Conservation (phyloP, 345 rosid genomes). For the rapeseed (Brassica napus) region DNA sequence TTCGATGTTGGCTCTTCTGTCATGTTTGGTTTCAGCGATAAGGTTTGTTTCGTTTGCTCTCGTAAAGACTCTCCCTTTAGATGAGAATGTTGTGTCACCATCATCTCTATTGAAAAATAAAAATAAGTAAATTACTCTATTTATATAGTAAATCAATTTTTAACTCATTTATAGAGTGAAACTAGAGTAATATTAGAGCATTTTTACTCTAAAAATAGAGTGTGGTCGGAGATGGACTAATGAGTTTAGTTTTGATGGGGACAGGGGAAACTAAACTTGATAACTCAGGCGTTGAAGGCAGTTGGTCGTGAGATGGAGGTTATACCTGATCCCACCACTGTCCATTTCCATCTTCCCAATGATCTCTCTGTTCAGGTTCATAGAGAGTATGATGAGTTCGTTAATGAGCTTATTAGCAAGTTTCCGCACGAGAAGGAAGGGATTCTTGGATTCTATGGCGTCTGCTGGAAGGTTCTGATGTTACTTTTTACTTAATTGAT, state of each 20-base stretch:
- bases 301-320: constrained; percentile 90
- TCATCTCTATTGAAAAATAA: no score
- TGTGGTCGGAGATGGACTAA: no score
- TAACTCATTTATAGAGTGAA: no score
- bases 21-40: constrained; percentile 91
- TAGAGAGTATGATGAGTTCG: constrained; percentile 68
- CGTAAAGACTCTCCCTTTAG: background rate
- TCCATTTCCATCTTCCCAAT: constrained; percentile 90
- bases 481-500: constrained; percentile 25
- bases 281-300: constrained; percentile 82
- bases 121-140: no score
- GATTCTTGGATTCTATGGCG: constrained; percentile 73
- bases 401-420: constrained; percentile 60
- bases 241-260: constrained; percentile 37
- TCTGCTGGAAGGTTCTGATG: constrained; percentile 82
- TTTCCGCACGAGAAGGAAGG: constrained; percentile 94
- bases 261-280: constrained; percentile 92
- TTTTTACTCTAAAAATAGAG: no score
- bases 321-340: constrained; percentile 92
- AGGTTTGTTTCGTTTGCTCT: constrained; percentile 48
- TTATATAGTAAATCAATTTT: no score
- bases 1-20: constrained; percentile 98
- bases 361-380: constrained; percentile 74
- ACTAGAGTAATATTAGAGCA: no score
- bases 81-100: background rate